A percentile compares a stretch with the other conserved stretches of the same genome.
Conservation (phyloP, 2,329 filamentous ascomycete genomes). For the Nigrospora osmanthi region DNA sequence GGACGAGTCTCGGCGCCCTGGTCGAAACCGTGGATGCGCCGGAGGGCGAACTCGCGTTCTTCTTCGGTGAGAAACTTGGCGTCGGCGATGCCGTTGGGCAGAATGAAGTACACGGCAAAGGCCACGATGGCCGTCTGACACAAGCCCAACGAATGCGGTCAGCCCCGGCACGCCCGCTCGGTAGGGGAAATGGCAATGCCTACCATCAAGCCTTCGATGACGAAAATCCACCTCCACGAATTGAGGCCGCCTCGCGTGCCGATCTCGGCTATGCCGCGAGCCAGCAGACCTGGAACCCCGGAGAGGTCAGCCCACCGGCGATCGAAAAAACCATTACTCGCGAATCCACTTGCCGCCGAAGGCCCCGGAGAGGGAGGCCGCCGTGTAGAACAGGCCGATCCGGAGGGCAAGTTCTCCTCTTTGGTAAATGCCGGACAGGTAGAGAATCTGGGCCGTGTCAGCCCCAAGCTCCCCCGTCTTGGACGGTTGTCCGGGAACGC, state of each 20-base stretch:
- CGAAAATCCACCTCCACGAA: slow-evolving; percentile 56
- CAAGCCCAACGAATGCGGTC: slow-evolving; percentile 2
- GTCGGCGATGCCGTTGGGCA: slow-evolving; percentile 48
- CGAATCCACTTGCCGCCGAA: slow-evolving; percentile 41
- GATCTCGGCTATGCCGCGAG: slow-evolving; percentile 53
- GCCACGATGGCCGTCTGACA: slow-evolving; percentile 45
- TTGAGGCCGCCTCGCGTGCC: slow-evolving; percentile 42
- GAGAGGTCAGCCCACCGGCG: slow-evolving; percentile 17
- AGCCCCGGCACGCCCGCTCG: neutral
- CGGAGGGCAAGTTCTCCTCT: slow-evolving; percentile 52
- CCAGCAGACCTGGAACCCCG: slow-evolving; percentile 40
- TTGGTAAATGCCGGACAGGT: slow-evolving; percentile 55
- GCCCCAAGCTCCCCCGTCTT: too few species aligned
- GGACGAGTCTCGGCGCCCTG: neutral
- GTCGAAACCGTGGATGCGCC: slow-evolving; percentile 25
- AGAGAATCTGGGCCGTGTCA: slow-evolving; percentile 39
- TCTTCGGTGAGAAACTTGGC: slow-evolving; percentile 44
- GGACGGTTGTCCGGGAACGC: too few species aligned
- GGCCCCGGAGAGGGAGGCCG: slow-evolving; percentile 56
- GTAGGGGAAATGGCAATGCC: slow-evolving; percentile 9
- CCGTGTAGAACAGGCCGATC: slow-evolving; percentile 62
- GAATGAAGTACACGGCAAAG: slow-evolving; percentile 38
- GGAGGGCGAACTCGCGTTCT: slow-evolving; percentile 41
- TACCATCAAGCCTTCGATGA: slow-evolving; percentile 49
- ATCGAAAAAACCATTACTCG: neutral